A percentile compares a stretch with the other conserved stretches of the same genome.
These are phyloP conservation scores for Kwoniella shandongensis DNA, from an alignment of 768 basidiomycete genomes.

Conservation along the genomic window DNA sequence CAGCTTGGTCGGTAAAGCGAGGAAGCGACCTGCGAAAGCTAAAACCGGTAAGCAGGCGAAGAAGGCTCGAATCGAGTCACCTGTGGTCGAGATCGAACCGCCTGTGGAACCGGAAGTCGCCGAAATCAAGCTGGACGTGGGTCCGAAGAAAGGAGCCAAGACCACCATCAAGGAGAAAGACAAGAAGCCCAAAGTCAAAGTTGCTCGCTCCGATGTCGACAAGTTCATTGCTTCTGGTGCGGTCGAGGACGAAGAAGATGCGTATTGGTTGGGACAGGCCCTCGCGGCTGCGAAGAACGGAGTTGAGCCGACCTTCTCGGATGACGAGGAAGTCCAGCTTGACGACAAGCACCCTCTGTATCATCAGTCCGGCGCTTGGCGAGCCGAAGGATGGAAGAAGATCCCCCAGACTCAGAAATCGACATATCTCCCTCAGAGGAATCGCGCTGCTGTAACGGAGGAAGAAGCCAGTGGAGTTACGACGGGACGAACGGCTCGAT, in stretches of 20 bases:
- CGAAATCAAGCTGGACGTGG: constrained; percentile 28
- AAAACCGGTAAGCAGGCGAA: constrained; percentile 32
- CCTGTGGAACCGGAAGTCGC: constrained; percentile 23
- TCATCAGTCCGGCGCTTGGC: constrained; percentile 80
- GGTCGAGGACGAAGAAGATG: constrained; percentile 84
- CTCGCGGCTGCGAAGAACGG: constrained; percentile 41
- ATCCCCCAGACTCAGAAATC: constrained; percentile 89
- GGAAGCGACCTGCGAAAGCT: constrained; percentile 32
- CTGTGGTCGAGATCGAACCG: constrained; percentile 21
- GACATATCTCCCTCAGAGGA: constrained; percentile 79
- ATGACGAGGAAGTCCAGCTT: constrained; percentile 25
- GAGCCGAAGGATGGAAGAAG: constrained; percentile 94
- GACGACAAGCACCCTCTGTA: constrained; percentile 53
- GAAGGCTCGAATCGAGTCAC: constrained; percentile 36
- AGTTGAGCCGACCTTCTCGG: constrained; percentile 27
- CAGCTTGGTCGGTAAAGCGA: constrained; percentile 8
- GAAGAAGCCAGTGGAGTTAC: constrained; percentile 58
- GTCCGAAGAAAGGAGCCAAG: constrained; percentile 4
- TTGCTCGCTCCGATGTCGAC: constrained; percentile 26
- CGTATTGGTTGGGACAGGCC: constrained; percentile 63
- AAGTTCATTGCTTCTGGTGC: constrained; percentile 59
- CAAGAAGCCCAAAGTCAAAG: constrained; percentile 22
- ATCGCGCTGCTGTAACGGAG: constrained; percentile 47
- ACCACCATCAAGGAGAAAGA: constrained; percentile 15
- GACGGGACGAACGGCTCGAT: constrained; percentile 68